phyloP scores from a whole-genome alignment of 202 grass and related monocot species.

The Tripidium arundinaceum region DNA sequence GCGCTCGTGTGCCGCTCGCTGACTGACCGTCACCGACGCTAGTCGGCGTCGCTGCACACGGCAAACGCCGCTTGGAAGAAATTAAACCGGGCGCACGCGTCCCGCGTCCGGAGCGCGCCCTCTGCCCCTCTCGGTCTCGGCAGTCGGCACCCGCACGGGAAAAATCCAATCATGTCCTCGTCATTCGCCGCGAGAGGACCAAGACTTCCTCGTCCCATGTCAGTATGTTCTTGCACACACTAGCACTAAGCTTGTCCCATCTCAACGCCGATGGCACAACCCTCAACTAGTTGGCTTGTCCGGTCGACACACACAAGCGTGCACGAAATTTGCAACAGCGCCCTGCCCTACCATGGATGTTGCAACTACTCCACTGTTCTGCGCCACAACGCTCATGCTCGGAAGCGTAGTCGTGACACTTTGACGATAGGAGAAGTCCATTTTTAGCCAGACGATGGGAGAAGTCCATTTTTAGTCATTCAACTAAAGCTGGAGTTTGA shows the following conservation, averaged over 20 bases:
- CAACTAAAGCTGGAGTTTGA: too few relatives aligned
- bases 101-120: background rate
- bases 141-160: background rate
- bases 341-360: background rate
- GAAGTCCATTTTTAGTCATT: too few relatives aligned
- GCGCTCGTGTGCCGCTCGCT: background rate
- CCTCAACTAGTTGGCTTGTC: background rate
- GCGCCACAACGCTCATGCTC: background rate
- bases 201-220: too few relatives aligned
- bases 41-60: background rate
- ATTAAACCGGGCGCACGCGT: background rate
- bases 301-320: background rate
- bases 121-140: background rate
- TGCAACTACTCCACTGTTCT: background rate
- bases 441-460: background rate
- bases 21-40: background rate
- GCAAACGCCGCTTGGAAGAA: slow-evolving; percentile 15
- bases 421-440: background rate
- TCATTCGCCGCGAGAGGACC: background rate
- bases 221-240: too few relatives aligned
- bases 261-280: background rate
- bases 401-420: background rate
- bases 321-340: background rate
- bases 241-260: too few relatives aligned
- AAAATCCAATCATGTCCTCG: slow-evolving; percentile 27